phyloP scores from a whole-genome alignment of 2,329 filamentous ascomycete species.

The Monosporascus sp. region DNA sequence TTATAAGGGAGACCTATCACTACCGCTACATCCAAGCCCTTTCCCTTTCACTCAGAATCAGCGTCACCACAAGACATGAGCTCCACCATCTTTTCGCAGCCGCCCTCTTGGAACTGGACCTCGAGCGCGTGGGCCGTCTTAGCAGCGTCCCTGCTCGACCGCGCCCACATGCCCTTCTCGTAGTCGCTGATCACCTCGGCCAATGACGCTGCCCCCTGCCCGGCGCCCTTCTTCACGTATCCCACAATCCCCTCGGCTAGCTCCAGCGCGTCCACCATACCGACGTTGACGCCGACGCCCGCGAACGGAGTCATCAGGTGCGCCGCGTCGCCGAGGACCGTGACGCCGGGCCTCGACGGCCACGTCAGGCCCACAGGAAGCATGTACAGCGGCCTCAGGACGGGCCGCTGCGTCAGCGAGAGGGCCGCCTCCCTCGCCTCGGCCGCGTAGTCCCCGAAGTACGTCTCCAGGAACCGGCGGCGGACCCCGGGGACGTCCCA shows the following conservation, averaged over 20 bases:
- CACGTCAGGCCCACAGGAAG: conserved; percentile 19
- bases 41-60: not conserved
- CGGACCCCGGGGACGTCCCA: conserved; percentile 11
- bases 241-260: conserved; percentile 22
- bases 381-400: conserved; percentile 16
- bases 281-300: conserved; percentile 45
- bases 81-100: conserved; percentile 10
- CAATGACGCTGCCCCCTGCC: conserved; percentile 6
- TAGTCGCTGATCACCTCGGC: conserved; percentile 12
- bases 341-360: conserved; percentile 31
- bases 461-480: conserved; percentile 8
- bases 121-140: conserved; percentile 12
- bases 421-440: conserved; percentile 6
- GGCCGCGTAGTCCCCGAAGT: conserved; percentile 13
- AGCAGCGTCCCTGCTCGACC: conserved; percentile 12
- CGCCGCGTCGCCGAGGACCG: conserved; percentile 47
- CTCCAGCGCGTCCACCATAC: conserved; percentile 40
- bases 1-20: not conserved
- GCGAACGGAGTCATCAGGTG: conserved; percentile 44
- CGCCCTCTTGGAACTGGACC: conserved; percentile 11
- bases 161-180: conserved; percentile 19
- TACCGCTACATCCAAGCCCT: not conserved
- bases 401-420: conserved; percentile 8
- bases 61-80: conserved; percentile 7
- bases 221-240: conserved; percentile 4